phyloP scores from a whole-genome alignment of 2,329 filamentous ascomycete genomes.

The Nannizzia gypsea region DNA sequence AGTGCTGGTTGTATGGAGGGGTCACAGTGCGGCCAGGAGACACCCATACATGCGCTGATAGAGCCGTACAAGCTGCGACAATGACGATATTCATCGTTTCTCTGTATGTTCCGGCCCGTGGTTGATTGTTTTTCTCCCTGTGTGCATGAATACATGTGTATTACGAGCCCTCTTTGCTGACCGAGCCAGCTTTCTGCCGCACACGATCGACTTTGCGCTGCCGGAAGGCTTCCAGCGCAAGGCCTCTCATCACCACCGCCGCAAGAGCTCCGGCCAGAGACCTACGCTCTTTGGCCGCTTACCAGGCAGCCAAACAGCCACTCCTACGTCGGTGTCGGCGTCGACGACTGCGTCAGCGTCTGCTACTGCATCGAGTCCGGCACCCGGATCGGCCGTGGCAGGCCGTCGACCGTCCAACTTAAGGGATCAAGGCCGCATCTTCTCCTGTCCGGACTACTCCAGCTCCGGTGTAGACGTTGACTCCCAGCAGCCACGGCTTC shows the following conservation, averaged over 20 bases:
- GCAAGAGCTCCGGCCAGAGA: conserved; percentile 15
- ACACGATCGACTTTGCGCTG: conserved; percentile 78
- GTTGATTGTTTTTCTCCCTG: conserved; percentile 30
- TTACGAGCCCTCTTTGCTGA: conserved; percentile 14
- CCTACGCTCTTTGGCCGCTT: conserved; percentile 28
- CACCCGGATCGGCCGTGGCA: not conserved
- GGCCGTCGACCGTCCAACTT: conserved; percentile 5
- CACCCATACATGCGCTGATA: not conserved
- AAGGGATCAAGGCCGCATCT: conserved; percentile 24
- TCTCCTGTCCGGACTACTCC: conserved; percentile 22
- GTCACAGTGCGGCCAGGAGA: not conserved
- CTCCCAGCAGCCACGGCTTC: conserved; percentile 33
- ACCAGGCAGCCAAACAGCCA: conserved; percentile 8
- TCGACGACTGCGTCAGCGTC: not conserved
- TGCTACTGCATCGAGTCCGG: not conserved
- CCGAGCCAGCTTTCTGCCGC: conserved; percentile 66
- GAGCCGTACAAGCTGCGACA: not conserved
- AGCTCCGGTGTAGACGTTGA: conserved; percentile 15
- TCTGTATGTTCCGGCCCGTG: conserved; percentile 40
- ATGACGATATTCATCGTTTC: conserved; percentile 53
- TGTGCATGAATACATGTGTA: no score
- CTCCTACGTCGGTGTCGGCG: not conserved
- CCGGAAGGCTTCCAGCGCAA: conserved; percentile 9
- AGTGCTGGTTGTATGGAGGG: not conserved
- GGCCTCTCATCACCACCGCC: conserved; percentile 6